A percentile compares a stretch with the other conserved stretches of the same genome.
Conservation (phyloP, 192 early-diverging fungal genomes). For the Umbelopsis isabellina region DNA sequence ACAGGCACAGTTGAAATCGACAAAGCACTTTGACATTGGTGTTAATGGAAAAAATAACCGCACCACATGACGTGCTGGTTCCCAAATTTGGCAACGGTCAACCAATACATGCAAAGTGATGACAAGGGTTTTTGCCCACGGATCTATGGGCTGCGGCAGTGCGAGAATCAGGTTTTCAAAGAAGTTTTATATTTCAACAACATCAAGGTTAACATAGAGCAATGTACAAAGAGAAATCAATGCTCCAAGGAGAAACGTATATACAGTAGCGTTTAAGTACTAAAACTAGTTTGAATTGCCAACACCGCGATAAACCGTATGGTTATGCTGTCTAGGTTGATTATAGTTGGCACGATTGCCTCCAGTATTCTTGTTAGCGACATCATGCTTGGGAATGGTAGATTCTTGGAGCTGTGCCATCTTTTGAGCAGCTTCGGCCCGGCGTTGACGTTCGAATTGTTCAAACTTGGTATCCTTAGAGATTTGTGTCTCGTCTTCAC, state of each 20-base stretch:
- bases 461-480: constrained; percentile 5
- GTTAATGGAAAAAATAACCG: too few species aligned
- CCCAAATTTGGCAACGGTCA: too few species aligned
- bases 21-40: too few species aligned
- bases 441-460: constrained; percentile 8
- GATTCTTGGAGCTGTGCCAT: background rate
- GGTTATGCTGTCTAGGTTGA: constrained; percentile 22
- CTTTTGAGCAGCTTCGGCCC: constrained; percentile 1
- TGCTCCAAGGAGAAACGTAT: constrained; percentile 8
- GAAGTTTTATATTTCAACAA: background rate
- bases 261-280: background rate
- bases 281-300: background rate
- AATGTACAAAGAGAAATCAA: background rate
- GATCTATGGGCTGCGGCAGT: too few species aligned
- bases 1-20: too few species aligned
- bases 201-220: background rate
- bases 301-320: background rate
- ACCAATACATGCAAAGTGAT: too few species aligned
- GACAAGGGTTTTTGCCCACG: too few species aligned
- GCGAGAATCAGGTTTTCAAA: too few species aligned
- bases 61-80: too few species aligned
- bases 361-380: background rate
- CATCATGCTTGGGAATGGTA: background rate
- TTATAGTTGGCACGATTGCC: background rate
- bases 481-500: background rate